Base-by-base conservation (phyloP, 2,329 filamentous ascomycete genomes). In the Rutstroemia sp. region DNA sequence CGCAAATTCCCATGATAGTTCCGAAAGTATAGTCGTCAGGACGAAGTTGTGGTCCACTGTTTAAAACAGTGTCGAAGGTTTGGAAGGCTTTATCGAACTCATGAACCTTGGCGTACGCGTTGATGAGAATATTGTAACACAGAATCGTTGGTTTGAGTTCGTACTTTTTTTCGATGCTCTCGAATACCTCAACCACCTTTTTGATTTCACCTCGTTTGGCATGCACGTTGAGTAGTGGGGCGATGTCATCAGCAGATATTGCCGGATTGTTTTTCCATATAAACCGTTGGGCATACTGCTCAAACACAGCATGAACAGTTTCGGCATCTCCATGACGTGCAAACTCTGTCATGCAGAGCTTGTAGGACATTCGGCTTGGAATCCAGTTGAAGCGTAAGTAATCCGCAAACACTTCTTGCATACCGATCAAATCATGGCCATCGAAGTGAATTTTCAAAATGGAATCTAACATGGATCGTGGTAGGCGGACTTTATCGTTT, bases 91-190 rank as follows among this genome's bases (percentile, higher is more conserved):
- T 80, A n/a, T 82, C 75, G 45, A 88, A 78, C 66, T 94, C 83
- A 48, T 82, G 77, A 0, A 80, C 79, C 62, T 82, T 83, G 17
- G 78, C 77, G 70, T 91, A 81, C 2, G 87, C 85, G 64, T 86
- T 82, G 47, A 97, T 75, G 27, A 96, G 71, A 21, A 85, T 83
- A 66, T 95, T 95, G 86, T 87, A 95, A 60, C 80, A 82, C 38
- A 76, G 68, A 1, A 78, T 69, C 60, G 83, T 81, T 6, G 85
- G 86, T 44, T 73, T 62, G 16, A 87, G 63, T 1, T 74, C 71
- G 64, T 84, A 85, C 50, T 81, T 75, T 6, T 72, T 64, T 23
- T 69, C 67, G 56, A 94, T 81, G n/a, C 78, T 75, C 48, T 81
- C 67, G 59, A 96, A 87, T 38, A 85, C 79, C 19, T 74, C 69